Evolutionary conservation across 2,329 filamentous ascomycete genomes (phyloP), one percentile per base, ranked within the genome.

Genomic region (Sporothrix pallida): DNA sequence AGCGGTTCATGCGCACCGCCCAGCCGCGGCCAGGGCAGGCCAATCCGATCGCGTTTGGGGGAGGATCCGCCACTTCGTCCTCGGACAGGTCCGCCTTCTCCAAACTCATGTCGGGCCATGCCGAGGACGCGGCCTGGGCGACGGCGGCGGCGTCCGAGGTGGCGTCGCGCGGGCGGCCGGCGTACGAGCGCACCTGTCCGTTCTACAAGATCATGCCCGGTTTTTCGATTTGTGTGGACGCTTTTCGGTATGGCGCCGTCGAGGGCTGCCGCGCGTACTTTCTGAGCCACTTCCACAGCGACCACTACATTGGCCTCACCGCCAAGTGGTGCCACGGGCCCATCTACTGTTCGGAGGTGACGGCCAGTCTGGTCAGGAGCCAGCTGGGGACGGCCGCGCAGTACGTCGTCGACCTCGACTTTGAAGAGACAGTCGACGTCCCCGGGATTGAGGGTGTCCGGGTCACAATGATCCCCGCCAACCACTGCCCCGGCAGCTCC

Each of bases 201-300:
- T 99, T 99, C 79, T 99, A 99, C 85, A 99, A 99, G 82, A 98
- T 98, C 76, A 91, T 99, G 83, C 95, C 95, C 0, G 94, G 94
- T 0, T 92, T 98, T 78, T 93, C 88, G 76, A 97, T 98, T 71
- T 97, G 94, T 74, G 96, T 99, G 0, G 96, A 99, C 81, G 96
- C 96, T 0, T 97, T 99, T 79, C 90, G 95, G 23, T 99, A 98
- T 79, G 96, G 96, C 1, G 94, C 95, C 9, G 93, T 99, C 0
- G 88, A 97, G 79, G 95, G 94, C 0, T 97, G 95, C 81, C 92
- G 93, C 72, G 96, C 95, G 1, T 99, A 99, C 80, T 99, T 99
- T 77, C 87, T 99, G 12, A 98, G 95, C 78, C 96, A 99, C 80
- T 99, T 98, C 77, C 96, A 99, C 82, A 98, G 94, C 79, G 96